These are phyloP conservation scores for Onygenales sp. DNA, from an alignment of 2,329 filamentous ascomycete species.

Conservation along the genomic window DNA sequence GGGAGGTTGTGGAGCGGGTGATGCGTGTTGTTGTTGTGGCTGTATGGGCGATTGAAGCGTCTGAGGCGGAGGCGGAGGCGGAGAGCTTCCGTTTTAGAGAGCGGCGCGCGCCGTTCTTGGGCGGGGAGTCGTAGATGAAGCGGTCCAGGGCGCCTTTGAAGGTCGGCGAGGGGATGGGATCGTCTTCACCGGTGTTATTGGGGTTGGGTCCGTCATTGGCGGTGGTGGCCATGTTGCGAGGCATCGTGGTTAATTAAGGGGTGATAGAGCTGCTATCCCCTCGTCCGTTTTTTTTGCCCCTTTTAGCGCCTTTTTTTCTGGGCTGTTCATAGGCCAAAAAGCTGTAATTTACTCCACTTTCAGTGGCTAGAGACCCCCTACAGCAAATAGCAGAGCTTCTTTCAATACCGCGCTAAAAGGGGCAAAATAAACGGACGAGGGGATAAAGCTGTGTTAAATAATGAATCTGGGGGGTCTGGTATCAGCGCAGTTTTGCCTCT, in stretches of 20 bases:
- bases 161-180: background rate
- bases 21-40: background rate
- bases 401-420: too few relatives aligned
- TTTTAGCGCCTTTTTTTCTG: too few relatives aligned
- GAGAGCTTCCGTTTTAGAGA: conserved; percentile 3
- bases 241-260: background rate
- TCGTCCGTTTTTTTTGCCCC: too few relatives aligned
- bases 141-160: conserved; percentile 2
- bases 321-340: too few relatives aligned
- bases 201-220: background rate
- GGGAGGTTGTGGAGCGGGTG: background rate
- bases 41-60: background rate
- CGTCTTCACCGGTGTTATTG: background rate
- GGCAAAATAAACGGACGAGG: too few relatives aligned
- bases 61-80: background rate
- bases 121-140: conserved; percentile 3
- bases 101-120: background rate
- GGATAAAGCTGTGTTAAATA: too few relatives aligned
- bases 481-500: too few relatives aligned
- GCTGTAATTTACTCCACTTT: too few relatives aligned
- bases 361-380: too few relatives aligned
- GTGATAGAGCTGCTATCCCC: too few relatives aligned
- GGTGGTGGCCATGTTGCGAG: background rate
- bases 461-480: too few relatives aligned
- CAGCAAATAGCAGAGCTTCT: too few relatives aligned